These are phyloP conservation scores for Penicillium cinerascens DNA, from an alignment of 495 filamentous ascomycete genomes.

Conservation along the genomic window DNA sequence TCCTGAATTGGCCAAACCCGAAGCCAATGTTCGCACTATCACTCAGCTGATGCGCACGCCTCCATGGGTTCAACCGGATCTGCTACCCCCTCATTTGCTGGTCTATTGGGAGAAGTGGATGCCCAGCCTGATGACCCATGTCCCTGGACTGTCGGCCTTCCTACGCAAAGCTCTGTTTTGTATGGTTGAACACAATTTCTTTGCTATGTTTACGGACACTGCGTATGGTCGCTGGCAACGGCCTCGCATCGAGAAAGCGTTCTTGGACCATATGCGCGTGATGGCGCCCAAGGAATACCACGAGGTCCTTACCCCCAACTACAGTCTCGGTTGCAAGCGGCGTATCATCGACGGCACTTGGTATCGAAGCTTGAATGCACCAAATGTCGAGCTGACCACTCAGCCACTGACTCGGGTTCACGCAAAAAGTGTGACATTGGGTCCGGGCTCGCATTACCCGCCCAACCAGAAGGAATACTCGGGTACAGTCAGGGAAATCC, in stretches of 20 bases:
- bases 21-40: conserved; percentile 51
- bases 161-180: conserved; percentile 35
- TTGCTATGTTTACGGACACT: conserved; percentile 30
- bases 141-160: conserved; percentile 42
- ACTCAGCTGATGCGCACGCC: conserved; percentile 62
- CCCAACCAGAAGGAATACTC: conserved; percentile 24
- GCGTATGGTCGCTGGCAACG: conserved; percentile 27
- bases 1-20: conserved; percentile 33
- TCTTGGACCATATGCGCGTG: conserved; percentile 47
- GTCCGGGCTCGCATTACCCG: conserved; percentile 49
- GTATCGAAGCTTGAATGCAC: conserved; percentile 50
- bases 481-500: conserved; percentile 40
- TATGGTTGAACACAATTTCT: conserved; percentile 34
- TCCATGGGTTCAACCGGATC: conserved; percentile 52
- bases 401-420: conserved; percentile 48
- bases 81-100: conserved; percentile 10
- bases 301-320: conserved; percentile 60
- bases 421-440: conserved; percentile 49
- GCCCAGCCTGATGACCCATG: conserved; percentile 34
- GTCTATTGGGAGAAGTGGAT: conserved; percentile 39
- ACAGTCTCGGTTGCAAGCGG: conserved; percentile 60
- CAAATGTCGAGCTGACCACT: conserved; percentile 55
- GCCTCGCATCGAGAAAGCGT: conserved; percentile 29
- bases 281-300: conserved; percentile 58
- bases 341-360: conserved; percentile 56